Conservation (phyloP, 163 green algal species). For the Scenedesmus sp. region DNA sequence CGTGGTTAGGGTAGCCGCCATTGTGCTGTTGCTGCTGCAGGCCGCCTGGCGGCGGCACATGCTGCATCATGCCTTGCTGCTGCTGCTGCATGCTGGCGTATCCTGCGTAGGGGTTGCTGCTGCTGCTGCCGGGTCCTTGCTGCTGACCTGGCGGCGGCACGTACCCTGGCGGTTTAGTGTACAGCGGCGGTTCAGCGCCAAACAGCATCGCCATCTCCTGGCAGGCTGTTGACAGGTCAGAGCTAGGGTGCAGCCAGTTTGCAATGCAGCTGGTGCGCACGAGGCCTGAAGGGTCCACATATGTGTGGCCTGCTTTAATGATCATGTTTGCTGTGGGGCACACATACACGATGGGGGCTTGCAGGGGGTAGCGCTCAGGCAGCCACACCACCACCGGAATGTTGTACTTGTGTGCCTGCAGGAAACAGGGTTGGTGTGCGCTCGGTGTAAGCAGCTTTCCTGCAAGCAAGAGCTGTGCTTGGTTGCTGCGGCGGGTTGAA, state of each 20-base stretch:
- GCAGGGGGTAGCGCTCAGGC: slow-evolving; percentile 83
- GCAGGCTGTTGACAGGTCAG: slow-evolving; percentile 32
- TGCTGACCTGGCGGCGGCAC: slow-evolving; percentile 10
- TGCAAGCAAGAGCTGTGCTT: not conserved
- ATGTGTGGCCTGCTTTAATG: slow-evolving; percentile 85
- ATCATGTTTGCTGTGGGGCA: slow-evolving; percentile 92
- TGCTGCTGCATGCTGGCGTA: slow-evolving; percentile 23
- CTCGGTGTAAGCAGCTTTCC: not conserved
- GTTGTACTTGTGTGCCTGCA: slow-evolving; percentile 90
- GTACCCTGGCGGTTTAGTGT: slow-evolving; percentile 75
- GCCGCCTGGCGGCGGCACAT: not conserved
- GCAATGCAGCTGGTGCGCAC: slow-evolving; percentile 67
- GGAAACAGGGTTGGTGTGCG: not conserved
- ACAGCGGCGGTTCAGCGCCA: slow-evolving; percentile 90
- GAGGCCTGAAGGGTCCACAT: slow-evolving; percentile 79
- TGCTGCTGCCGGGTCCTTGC: slow-evolving; percentile 21
- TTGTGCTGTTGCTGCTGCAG: slow-evolving; percentile 31
- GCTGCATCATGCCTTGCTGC: slow-evolving; percentile 3
- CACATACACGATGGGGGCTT: slow-evolving; percentile 88
- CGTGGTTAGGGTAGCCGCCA: not conserved
- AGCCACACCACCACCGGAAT: slow-evolving; percentile 93
- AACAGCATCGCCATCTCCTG: slow-evolving; percentile 84
- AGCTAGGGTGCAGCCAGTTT: slow-evolving; percentile 65
- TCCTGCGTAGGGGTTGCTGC: slow-evolving; percentile 22
- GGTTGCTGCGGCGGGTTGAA: not conserved